Conservation (phyloP, 2,329 filamentous ascomycete genomes). For the Aureobasidium mangrovei region DNA sequence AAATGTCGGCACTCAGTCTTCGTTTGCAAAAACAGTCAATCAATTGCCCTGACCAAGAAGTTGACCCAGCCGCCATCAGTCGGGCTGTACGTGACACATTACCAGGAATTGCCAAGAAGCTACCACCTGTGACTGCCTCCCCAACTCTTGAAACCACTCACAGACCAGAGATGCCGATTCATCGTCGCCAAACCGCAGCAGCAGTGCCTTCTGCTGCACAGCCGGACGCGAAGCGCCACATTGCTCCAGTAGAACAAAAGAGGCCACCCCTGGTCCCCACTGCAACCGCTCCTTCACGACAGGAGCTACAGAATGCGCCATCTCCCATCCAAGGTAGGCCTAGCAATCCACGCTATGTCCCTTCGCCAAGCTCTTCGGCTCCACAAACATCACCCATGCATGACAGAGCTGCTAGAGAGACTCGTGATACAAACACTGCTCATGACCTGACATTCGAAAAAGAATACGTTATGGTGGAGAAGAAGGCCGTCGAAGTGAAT, state of each 20-base stretch:
- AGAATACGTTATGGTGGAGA: slow-evolving; percentile 94
- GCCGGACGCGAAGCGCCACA: not conserved
- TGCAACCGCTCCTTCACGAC: slow-evolving; percentile 15
- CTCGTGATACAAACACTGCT: slow-evolving; percentile 50
- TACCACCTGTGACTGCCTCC: not conserved
- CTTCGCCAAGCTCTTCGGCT: slow-evolving; percentile 15
- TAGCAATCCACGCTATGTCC: slow-evolving; percentile 3
- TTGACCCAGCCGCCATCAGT: not conserved
- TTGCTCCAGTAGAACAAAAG: not conserved
- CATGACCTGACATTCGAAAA: slow-evolving; percentile 84
- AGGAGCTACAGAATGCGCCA: slow-evolving; percentile 6
- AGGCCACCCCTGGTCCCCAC: slow-evolving; percentile 13
- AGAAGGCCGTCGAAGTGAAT: slow-evolving; percentile 91
- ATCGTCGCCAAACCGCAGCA: not conserved
- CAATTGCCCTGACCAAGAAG: slow-evolving; percentile 19
- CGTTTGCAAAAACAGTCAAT: slow-evolving; percentile 26
- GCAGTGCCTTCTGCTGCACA: not conserved
- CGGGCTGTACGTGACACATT: slow-evolving; percentile 9
- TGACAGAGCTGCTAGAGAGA: slow-evolving; percentile 23
- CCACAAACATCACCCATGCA: slow-evolving; percentile 25
- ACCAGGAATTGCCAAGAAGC: not conserved
- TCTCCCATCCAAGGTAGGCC: slow-evolving; percentile 1
- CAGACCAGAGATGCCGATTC: not conserved
- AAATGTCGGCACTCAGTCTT: slow-evolving; percentile 24
- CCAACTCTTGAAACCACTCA: not conserved